Evolutionary conservation across 2,329 filamentous ascomycete genomes (phyloP), one percentile per base, ranked within the genome.

Genomic region (Fusarium scirpi): DNA sequence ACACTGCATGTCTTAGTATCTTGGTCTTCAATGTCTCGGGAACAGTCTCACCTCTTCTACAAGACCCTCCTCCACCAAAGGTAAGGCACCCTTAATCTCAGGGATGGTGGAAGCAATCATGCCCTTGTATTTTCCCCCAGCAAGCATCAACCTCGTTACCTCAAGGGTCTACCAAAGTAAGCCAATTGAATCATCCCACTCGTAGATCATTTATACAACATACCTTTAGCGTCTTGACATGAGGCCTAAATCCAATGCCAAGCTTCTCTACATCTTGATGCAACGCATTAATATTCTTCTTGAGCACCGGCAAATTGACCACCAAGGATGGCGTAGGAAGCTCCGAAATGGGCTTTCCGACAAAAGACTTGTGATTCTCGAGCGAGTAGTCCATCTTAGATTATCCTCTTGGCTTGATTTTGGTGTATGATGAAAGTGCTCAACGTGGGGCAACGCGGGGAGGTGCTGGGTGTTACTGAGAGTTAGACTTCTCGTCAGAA

Each of bases 151-250:
- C 8, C 81, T 72, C 1, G 81, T 83, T 0, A 76, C 73, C 48
- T 80, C 78, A 4, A 77, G 65, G 2, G 77, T 81, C 78, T 84
- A 10, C 5, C 27, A 6, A n/a, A 8, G n/a, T 25, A 12, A 48
- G 30, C 18, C 13, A 38, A 40, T 10, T 15, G 10, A 18, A 20
- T 1, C 15, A 7, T 18, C 3, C 12, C 18, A 13, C 5, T 3
- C 1, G 7, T 24, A 2, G 4, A 11, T 18, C 5, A 15, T 20
- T 7, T 18, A n/a, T 5, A 6, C 1, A 20, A 38, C 34, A 4
- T 41, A 81, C 82, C 77, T 84, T 84, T 25, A 83, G 75, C 0
- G 82, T 84, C 68, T 84, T 84, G n/a, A 84, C 78, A 67, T 84
- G 82, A 20, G 82, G 81, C 22, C 82, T 72, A 27, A 84, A 83